Evolutionary conservation across 2,329 filamentous ascomycete species (phyloP), one percentile per base, ranked within the genome.

Genomic region (Ophiostoma sp.): DNA sequence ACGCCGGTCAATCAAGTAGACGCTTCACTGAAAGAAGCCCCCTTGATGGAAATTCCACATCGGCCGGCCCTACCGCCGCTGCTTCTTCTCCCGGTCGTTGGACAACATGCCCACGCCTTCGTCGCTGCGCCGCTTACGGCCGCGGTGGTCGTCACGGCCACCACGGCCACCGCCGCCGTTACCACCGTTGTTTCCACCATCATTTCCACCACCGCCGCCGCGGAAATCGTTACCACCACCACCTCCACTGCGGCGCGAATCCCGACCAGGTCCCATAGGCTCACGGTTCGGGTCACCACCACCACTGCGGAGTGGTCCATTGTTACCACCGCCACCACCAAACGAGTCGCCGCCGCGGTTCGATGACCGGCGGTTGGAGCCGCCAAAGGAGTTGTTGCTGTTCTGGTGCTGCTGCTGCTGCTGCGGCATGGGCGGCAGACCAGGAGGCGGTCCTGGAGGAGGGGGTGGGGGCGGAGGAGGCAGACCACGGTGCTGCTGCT

Each of bases 61-160:
- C 36, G 25, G 69, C 15, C 50, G 36, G 48, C 15, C 19, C 79
- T 83, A 87, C 77, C 85, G 84, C 79, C 87, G 84, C 75, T 82
- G 83, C 79, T 87, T 83, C 83, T 89, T 89, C 75, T 89, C 87
- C 73, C 85, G 82, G 52, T 87, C 86, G 77, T 79, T 83, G 19
- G 83, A 84, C 84, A 75, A 68, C 73, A 83, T 80, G 22, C 86
- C 85, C 75, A 79, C 81, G n/a, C 84, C 86, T 71, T 87, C 87
- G 74, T 88, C 87, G 76, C 85, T 87, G 77, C 82, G 82, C 50
- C 84, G 82, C 78, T 85, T 85, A 73, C 82, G 79, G 52, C 82
- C 78, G 3, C 79, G 75, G 52, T 84, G 82, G 33, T 84, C 82
- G 11, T 82, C 78, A 8, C 76, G 72, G n/a, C 80, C 78, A 8